Evolutionary conservation across 108 stramenopile species (phyloP).

Genomic region (Fragilaria radians): DNA sequence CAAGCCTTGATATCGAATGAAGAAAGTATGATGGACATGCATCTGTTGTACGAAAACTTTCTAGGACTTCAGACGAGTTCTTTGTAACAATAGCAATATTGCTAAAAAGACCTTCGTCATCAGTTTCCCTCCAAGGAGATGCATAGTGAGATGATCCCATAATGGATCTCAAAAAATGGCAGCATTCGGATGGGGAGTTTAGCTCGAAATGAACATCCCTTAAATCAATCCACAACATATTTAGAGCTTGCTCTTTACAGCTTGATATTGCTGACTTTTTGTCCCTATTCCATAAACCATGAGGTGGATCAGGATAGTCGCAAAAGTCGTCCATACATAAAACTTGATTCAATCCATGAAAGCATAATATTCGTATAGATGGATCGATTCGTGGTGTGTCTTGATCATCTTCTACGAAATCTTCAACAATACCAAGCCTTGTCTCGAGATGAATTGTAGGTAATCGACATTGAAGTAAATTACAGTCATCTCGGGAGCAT

Average conservation of each 20-base stretch:
- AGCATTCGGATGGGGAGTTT: constrained; percentile 10
- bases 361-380: not conserved
- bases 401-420: not conserved
- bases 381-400: not conserved
- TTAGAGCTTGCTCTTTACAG: not conserved
- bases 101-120: not conserved
- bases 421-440: constrained; percentile 5
- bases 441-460: not conserved
- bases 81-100: constrained; percentile 6
- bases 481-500: not conserved
- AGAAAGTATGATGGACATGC: constrained; percentile 42
- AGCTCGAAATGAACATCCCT: constrained; percentile 1
- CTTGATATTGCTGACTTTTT: not conserved
- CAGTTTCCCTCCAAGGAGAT: constrained; percentile 30
- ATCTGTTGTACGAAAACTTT: constrained; percentile 40
- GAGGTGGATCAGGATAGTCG: not conserved
- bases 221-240: not conserved
- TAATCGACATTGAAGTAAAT: not conserved
- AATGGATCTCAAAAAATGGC: constrained; percentile 26
- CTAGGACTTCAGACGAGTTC: constrained; percentile 4
- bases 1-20: constrained; percentile 16
- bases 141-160: constrained; percentile 19
- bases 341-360: not conserved
- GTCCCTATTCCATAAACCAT: not conserved
- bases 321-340: not conserved